A percentile compares a stretch with the other conserved stretches of the same genome.
These are phyloP conservation scores for Trichoderma atrobrunneum DNA, from an alignment of 2,329 filamentous ascomycete species.

Conservation along the genomic window DNA sequence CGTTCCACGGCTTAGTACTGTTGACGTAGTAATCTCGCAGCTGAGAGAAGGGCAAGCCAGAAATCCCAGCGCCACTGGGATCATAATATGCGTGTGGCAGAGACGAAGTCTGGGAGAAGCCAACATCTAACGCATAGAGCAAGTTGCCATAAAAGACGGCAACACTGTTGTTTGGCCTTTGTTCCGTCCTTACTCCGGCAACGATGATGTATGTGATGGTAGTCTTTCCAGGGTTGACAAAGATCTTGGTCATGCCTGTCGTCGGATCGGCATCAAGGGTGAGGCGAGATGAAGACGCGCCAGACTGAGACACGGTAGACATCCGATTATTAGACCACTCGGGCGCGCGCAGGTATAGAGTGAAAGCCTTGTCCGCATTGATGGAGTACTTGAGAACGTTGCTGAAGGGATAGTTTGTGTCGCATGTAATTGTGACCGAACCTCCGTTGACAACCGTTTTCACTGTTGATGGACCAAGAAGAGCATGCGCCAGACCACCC, in stretches of 20 bases:
- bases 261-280: conserved; percentile 12
- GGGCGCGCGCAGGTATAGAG: conserved; percentile 32
- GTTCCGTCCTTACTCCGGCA: conserved; percentile 24
- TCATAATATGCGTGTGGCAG: conserved; percentile 25
- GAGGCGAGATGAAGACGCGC: conserved; percentile 9
- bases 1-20: conserved; percentile 32
- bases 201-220: conserved; percentile 24
- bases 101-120: conserved; percentile 27
- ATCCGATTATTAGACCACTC: conserved; percentile 23
- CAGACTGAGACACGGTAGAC: conserved; percentile 13
- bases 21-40: conserved; percentile 34
- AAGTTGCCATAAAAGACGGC: conserved; percentile 43
- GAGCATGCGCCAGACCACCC: conserved; percentile 47
- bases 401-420: conserved; percentile 47
- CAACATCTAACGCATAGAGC: conserved; percentile 42
- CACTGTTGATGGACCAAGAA: conserved; percentile 47
- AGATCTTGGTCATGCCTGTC: conserved; percentile 26
- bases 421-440: conserved; percentile 41
- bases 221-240: conserved; percentile 22
- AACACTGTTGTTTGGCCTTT: conserved; percentile 35
- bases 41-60: conserved; percentile 26
- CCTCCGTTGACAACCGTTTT: conserved; percentile 35
- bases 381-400: conserved; percentile 30
- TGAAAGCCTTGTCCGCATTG: conserved; percentile 27
- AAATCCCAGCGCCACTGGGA: conserved; percentile 22